Percentiles rank a stretch among this genome's conserved stretches.
These are phyloP conservation scores for Fusarium gaditjirri DNA, from an alignment of 2,329 filamentous ascomycete genomes.

Conservation along the genomic window DNA sequence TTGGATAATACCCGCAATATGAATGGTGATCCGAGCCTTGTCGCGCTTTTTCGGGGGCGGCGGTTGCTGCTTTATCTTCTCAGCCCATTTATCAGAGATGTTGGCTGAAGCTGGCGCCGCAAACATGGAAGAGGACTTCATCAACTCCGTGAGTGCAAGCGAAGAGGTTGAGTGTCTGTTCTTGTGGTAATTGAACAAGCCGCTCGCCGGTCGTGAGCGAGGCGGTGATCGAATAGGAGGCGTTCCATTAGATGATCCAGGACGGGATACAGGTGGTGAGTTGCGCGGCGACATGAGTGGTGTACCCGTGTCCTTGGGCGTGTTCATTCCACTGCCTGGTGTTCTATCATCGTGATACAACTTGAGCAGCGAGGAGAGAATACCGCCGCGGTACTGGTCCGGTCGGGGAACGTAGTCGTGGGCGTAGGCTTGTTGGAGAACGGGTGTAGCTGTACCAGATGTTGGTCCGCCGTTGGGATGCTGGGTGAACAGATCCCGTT, in stretches of 20 bases:
- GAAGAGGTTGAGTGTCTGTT: conserved; percentile 56
- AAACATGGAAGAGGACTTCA: conserved; percentile 65
- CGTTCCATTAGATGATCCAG: conserved; percentile 51
- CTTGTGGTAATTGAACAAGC: conserved; percentile 56
- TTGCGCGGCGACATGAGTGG: conserved; percentile 55
- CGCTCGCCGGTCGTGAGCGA: conserved; percentile 50
- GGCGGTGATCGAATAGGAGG: conserved; percentile 44
- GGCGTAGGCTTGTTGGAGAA: conserved; percentile 60
- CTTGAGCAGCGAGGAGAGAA: conserved; percentile 78
- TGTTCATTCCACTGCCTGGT: conserved; percentile 54
- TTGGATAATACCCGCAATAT: conserved; percentile 76
- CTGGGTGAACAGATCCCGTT: conserved; percentile 48
- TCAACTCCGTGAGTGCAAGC: conserved; percentile 60
- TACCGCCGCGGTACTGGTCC: conserved; percentile 75
- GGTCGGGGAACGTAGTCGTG: conserved; percentile 72
- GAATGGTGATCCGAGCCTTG: conserved; percentile 61
- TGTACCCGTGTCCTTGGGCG: conserved; percentile 52
- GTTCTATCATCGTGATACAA: conserved; percentile 67
- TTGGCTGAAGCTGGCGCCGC: conserved; percentile 59
- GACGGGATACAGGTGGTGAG: conserved; percentile 55
- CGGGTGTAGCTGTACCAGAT: conserved; percentile 53
- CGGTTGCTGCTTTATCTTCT: conserved; percentile 55
- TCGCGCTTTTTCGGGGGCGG: conserved; percentile 52
- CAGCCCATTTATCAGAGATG: conserved; percentile 56
- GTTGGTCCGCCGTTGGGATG: conserved; percentile 39